A percentile compares a stretch with the other conserved stretches of the same genome.
phyloP scores from a whole-genome alignment of 2,329 filamentous ascomycete species.

The Rhinocladiella similis region DNA sequence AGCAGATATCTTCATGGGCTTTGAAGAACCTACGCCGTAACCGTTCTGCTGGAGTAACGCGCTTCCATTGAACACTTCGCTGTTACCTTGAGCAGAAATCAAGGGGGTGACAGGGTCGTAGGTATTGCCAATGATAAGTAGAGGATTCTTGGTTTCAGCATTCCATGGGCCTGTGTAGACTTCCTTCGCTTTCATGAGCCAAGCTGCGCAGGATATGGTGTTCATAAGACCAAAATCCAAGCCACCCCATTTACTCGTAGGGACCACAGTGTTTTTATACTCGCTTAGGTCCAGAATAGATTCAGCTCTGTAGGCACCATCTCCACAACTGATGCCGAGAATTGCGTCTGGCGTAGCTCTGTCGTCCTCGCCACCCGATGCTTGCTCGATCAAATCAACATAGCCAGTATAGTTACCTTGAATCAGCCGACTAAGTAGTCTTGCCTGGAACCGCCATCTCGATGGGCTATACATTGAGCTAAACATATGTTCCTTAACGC shows the following conservation, averaged over 20 bases:
- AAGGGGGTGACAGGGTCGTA: conserved; percentile 32
- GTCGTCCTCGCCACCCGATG: background rate
- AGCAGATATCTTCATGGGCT: background rate
- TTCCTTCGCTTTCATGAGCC: conserved; percentile 30
- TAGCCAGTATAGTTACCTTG: background rate
- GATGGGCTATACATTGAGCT: conserved; percentile 2
- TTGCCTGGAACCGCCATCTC: conserved; percentile 9
- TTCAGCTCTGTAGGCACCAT: conserved; percentile 8
- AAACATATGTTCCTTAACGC: background rate
- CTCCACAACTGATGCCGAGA: conserved; percentile 17
- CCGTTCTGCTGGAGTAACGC: conserved; percentile 29
- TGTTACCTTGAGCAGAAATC: conserved; percentile 28
- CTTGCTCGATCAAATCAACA: background rate
- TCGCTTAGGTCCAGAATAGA: background rate
- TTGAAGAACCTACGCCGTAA: conserved; percentile 9
- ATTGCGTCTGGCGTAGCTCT: background rate
- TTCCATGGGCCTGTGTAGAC: conserved; percentile 30
- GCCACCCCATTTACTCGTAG: background rate
- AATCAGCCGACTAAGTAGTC: background rate
- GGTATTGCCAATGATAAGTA: conserved; percentile 32
- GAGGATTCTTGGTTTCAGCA: conserved; percentile 29
- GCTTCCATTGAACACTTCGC: conserved; percentile 29
- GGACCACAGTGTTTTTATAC: background rate
- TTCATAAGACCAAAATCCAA: background rate
- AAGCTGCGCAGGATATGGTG: conserved; percentile 10